Evolutionary conservation across 495 filamentous ascomycete species (phyloP).

Genomic region (Podospora australis): DNA sequence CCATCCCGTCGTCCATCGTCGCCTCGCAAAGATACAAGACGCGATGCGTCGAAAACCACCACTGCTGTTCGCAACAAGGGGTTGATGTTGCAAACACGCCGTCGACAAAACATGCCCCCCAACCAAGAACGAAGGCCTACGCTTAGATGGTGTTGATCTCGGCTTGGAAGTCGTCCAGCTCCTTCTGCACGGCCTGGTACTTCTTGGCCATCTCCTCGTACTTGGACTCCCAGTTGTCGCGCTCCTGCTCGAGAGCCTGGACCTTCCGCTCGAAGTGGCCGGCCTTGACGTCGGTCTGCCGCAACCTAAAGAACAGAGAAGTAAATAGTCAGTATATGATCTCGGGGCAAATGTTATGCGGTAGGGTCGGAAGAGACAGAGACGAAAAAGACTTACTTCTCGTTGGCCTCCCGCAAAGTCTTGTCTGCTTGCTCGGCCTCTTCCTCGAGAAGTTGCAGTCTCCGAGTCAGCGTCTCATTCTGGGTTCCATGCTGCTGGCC

Average conservation of each 20-base stretch:
- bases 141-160: slow-evolving; percentile 88
- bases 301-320: slow-evolving; percentile 56
- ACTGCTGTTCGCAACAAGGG: slow-evolving; percentile 4
- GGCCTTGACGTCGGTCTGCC: slow-evolving; percentile 97
- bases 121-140: neutral
- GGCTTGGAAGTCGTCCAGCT: slow-evolving; percentile 77
- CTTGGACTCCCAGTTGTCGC: slow-evolving; percentile 90
- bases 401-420: slow-evolving; percentile 91
- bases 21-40: neutral
- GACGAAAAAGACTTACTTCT: slow-evolving; percentile 64
- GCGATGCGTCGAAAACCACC: neutral
- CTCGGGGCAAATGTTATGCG: too few species aligned
- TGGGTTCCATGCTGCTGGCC: slow-evolving; percentile 69
- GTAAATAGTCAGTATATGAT: too few species aligned
- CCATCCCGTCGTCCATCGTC: slow-evolving; percentile 5
- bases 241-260: slow-evolving; percentile 81
- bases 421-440: slow-evolving; percentile 93
- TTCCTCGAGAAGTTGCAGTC: slow-evolving; percentile 91
- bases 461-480: slow-evolving; percentile 83
- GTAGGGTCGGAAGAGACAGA: neutral
- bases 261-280: slow-evolving; percentile 99
- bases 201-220: slow-evolving; percentile 95
- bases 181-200: slow-evolving; percentile 75
- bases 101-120: slow-evolving; percentile 2
- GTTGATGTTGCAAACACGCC: neutral